Conservation (phyloP, 257 asterid genomes). For the Henckelia pumila region DNA sequence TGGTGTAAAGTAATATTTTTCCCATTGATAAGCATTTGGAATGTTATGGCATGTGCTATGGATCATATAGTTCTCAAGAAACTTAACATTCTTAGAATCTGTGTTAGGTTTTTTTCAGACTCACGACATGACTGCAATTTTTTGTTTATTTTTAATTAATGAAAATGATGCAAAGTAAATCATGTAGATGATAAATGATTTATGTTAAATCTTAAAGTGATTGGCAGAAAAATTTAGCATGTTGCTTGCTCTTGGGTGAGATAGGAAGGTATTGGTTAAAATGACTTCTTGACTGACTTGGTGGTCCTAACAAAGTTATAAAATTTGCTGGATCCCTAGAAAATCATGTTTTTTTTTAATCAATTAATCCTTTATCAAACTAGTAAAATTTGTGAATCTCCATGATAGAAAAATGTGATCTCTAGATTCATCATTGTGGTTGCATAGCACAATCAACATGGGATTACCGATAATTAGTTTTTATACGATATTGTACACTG, state of each 20-base stretch:
- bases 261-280: background rate
- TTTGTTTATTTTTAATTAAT: background rate
- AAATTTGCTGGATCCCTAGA: background rate
- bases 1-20: background rate
- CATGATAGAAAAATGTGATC: background rate
- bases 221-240: background rate
- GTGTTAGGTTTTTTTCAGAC: background rate
- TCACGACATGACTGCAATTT: background rate
- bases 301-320: background rate
- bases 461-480: too few relatives aligned
- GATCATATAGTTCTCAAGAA: background rate
- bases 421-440: too few relatives aligned
- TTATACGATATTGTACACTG: too few relatives aligned
- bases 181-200: background rate
- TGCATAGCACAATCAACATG: too few relatives aligned
- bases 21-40: background rate
- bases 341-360: background rate
- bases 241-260: background rate
- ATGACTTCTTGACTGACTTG: background rate
- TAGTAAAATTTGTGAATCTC: background rate
- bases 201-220: background rate
- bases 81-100: background rate
- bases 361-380: background rate
- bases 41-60: background rate
- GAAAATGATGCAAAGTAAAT: background rate